These are phyloP conservation scores for Dactylorhiza incarnata DNA, from an alignment of 106 monocot genomes.

Conservation along the genomic window DNA sequence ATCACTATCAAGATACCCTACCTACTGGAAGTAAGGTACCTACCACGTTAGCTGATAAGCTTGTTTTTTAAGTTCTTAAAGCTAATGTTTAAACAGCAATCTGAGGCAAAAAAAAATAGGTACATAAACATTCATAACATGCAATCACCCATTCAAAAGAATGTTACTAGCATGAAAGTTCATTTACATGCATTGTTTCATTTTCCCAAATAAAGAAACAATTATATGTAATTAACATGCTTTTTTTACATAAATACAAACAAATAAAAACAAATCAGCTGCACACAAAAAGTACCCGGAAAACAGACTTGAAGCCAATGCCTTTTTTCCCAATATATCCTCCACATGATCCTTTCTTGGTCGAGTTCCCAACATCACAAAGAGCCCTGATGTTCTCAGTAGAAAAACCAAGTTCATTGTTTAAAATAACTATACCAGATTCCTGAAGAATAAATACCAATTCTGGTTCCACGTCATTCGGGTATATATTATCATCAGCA, in stretches of 20 bases:
- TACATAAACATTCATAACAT: not conserved
- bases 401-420: conserved; percentile 88
- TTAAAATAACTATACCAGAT: conserved; percentile 65
- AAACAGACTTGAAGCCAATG: conserved; percentile 99
- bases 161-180: not conserved
- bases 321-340: conserved; percentile 96
- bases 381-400: conserved; percentile 91
- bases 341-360: conserved; percentile 70
- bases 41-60: not conserved
- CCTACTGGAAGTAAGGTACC: too few relatives aligned
- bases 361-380: conserved; percentile 97
- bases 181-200: not conserved
- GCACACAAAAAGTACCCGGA: conserved; percentile 46
- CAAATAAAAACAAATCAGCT: not conserved
- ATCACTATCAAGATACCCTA: too few relatives aligned
- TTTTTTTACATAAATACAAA: not conserved
- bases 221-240: not conserved
- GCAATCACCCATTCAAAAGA: not conserved
- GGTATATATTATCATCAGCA: conserved; percentile 93
- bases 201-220: not conserved
- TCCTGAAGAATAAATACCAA: conserved; percentile 86
- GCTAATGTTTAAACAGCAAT: not conserved
- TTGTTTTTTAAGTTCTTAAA: not conserved
- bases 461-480: conserved; percentile 60
- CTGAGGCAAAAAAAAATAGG: not conserved